A percentile compares a stretch with the other conserved stretches of the same genome.
These are phyloP conservation scores for Actinomortierella ambigua DNA, from an alignment of 371 early-diverging fungal genomes.

Conservation along the genomic window DNA sequence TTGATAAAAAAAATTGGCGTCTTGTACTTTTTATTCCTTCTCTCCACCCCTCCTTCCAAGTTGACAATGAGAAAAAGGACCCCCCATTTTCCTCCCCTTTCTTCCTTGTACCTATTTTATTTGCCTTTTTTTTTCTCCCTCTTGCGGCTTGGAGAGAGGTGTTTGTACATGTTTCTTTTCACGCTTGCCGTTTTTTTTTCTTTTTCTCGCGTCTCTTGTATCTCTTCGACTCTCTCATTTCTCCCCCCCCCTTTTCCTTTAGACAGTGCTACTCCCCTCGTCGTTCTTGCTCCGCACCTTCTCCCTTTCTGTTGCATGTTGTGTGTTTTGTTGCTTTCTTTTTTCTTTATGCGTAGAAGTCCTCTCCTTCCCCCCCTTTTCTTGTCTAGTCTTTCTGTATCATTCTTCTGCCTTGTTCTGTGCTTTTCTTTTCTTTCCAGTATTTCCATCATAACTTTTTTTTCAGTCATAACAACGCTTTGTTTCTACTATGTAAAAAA, in stretches of 20 bases:
- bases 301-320: too few species aligned
- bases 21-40: background rate
- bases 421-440: conserved; percentile 2
- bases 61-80: too few species aligned
- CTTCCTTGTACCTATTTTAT: background rate
- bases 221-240: background rate
- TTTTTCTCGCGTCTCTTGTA: background rate
- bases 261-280: background rate
- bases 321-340: too few species aligned
- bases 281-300: too few species aligned
- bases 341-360: too few species aligned
- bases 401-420: conserved; percentile 7
- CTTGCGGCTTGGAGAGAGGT: background rate
- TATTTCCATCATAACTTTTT: too few species aligned
- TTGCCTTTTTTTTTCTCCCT: background rate
- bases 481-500: too few species aligned
- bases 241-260: conserved; percentile 6
- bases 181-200: background rate
- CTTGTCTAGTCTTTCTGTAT: background rate
- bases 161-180: conserved; percentile 2
- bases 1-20: too few species aligned
- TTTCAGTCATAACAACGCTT: too few species aligned
- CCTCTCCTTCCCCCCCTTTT: background rate
- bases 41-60: background rate
- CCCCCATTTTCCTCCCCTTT: background rate